These are phyloP conservation scores for Helichrysum umbraculigerum DNA, from an alignment of 129 eudicot genomes.

Conservation along the genomic window DNA sequence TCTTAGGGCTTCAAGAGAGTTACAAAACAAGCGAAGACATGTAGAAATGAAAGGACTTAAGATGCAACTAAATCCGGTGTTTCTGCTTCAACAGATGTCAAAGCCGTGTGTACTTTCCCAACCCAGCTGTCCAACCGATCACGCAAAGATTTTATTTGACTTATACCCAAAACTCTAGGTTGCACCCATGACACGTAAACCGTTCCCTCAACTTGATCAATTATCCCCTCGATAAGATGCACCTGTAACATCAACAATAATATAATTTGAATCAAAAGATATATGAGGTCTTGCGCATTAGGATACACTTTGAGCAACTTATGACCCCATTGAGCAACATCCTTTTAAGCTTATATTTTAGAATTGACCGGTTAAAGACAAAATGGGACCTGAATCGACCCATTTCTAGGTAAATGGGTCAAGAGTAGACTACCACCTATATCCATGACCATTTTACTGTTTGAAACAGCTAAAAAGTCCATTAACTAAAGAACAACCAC, in stretches of 20 bases:
- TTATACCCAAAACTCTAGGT: constrained; percentile 86
- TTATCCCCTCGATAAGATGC: constrained; percentile 91
- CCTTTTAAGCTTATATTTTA: too few relatives aligned
- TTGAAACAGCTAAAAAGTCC: neutral
- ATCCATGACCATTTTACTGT: neutral
- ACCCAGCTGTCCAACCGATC: constrained; percentile 88
- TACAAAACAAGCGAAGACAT: constrained; percentile 32
- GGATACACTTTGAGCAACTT: neutral
- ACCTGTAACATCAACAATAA: constrained; percentile 47
- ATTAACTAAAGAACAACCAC: constrained; percentile 18
- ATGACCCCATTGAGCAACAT: neutral
- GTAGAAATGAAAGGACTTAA: constrained; percentile 23
- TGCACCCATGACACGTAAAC: constrained; percentile 96
- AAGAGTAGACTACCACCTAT: neutral
- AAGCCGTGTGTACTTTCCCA: constrained; percentile 85
- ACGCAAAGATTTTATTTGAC: constrained; percentile 81
- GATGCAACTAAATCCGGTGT: constrained; percentile 92
- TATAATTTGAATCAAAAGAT: neutral
- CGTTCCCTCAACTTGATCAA: constrained; percentile 92
- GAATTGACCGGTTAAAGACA: neutral
- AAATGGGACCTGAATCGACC: neutral
- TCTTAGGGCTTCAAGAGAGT: constrained; percentile 26
- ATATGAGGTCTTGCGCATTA: neutral
- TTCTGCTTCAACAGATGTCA: constrained; percentile 92
- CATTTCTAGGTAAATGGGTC: neutral